A percentile compares a stretch with the other conserved stretches of the same genome.
Conservation (phyloP, 331 rosid genomes). For the Prunus yedoensis region DNA sequence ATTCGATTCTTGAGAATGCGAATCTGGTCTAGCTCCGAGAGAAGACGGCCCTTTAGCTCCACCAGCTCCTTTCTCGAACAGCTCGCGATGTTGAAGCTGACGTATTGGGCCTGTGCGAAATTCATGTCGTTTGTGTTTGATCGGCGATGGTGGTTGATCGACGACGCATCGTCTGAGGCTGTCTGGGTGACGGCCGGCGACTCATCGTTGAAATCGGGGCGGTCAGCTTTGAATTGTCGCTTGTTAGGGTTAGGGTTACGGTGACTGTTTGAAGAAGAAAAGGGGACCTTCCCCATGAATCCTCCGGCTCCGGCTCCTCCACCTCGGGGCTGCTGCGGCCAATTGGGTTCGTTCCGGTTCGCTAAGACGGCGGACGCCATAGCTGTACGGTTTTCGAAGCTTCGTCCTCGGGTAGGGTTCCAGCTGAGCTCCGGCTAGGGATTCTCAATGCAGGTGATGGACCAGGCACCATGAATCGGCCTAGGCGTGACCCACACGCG, state of each 20-base stretch:
- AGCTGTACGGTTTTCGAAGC: slow-evolving; percentile 22
- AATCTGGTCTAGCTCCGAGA: slow-evolving; percentile 71
- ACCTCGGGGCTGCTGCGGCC: slow-evolving; percentile 64
- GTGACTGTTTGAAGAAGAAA: slow-evolving; percentile 59
- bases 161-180: slow-evolving; percentile 80
- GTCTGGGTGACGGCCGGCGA: slow-evolving; percentile 60
- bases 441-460: slow-evolving; percentile 37
- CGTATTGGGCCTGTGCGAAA: slow-evolving; percentile 38
- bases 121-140: slow-evolving; percentile 16
- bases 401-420: slow-evolving; percentile 23
- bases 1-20: slow-evolving; percentile 58
- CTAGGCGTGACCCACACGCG: slow-evolving; percentile 26
- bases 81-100: slow-evolving; percentile 57
- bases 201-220: slow-evolving; percentile 38
- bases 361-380: slow-evolving; percentile 91
- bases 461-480: slow-evolving; percentile 40
- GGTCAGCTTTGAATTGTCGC: slow-evolving; percentile 32
- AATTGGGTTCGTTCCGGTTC: slow-evolving; percentile 69
- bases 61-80: slow-evolving; percentile 64
- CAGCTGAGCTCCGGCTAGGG: slow-evolving; percentile 50
- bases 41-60: slow-evolving; percentile 57
- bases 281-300: slow-evolving; percentile 86
- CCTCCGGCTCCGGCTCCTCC: slow-evolving; percentile 55
- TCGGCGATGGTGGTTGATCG: slow-evolving; percentile 65
- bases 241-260: slow-evolving; percentile 63